Percentiles rank a stretch among this genome's conserved stretches.
Conservation (phyloP, 1,284 basidiomycete species). For the Tilletia walkeri region DNA sequence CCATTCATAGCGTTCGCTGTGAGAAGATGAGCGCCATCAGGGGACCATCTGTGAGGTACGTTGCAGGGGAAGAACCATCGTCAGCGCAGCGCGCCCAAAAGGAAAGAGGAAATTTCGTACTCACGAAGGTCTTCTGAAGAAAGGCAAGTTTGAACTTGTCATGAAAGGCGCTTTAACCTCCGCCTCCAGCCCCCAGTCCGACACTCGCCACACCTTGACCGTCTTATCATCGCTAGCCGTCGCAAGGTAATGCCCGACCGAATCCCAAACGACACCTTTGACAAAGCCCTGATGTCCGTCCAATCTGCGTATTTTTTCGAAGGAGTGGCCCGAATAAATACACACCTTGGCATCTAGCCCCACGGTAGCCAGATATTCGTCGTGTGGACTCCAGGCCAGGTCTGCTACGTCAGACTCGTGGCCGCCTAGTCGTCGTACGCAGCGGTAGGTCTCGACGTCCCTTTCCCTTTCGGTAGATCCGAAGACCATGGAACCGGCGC, state of each 20-base stretch:
- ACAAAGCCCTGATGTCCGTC: slow-evolving; percentile 92
- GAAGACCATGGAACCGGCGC: slow-evolving; percentile 36
- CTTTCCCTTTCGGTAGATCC: slow-evolving; percentile 48
- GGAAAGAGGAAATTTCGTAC: slow-evolving; percentile 30
- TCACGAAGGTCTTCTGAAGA: slow-evolving; percentile 85
- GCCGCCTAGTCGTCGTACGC: slow-evolving; percentile 81
- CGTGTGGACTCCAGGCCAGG: slow-evolving; percentile 84
- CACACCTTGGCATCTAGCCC: slow-evolving; percentile 87
- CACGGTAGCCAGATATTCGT: slow-evolving; percentile 79
- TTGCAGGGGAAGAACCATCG: neutral
- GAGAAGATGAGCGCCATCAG: slow-evolving; percentile 95
- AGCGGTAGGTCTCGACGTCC: slow-evolving; percentile 90
- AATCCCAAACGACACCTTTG: slow-evolving; percentile 98
- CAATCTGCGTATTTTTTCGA: slow-evolving; percentile 67
- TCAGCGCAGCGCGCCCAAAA: neutral
- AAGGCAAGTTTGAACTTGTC: slow-evolving; percentile 89
- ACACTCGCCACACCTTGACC: slow-evolving; percentile 93
- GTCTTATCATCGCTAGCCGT: slow-evolving; percentile 87
- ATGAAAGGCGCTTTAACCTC: slow-evolving; percentile 85
- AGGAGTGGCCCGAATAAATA: slow-evolving; percentile 66
- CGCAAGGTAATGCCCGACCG: slow-evolving; percentile 83
- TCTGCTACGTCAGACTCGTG: slow-evolving; percentile 84
- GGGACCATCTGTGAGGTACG: slow-evolving; percentile 75
- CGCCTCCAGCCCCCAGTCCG: slow-evolving; percentile 82
- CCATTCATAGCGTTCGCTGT: slow-evolving; percentile 97